Conservation (phyloP, 129 eudicot species). For the Heracleum sosnowskyi region DNA sequence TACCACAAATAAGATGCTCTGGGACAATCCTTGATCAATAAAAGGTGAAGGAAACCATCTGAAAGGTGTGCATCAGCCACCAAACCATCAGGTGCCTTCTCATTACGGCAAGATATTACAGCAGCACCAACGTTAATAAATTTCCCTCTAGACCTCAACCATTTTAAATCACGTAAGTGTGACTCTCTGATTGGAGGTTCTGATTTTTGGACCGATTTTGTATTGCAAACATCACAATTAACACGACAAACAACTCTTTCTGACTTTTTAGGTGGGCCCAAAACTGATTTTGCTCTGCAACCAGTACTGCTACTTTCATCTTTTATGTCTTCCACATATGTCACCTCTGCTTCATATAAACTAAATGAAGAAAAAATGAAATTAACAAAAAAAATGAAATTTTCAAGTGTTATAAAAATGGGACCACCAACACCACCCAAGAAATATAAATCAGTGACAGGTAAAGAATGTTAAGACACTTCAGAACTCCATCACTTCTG, state of each 20-base stretch:
- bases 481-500: neutral
- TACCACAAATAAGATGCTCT: slow-evolving; percentile 82
- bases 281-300: slow-evolving; percentile 23
- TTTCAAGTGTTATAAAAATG: neutral
- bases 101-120: slow-evolving; percentile 94
- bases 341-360: slow-evolving; percentile 86
- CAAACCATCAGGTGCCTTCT: slow-evolving; percentile 95
- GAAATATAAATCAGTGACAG: neutral
- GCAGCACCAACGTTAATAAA: slow-evolving; percentile 95
- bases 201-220: slow-evolving; percentile 1
- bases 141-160: slow-evolving; percentile 67
- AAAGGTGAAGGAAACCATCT: slow-evolving; percentile 88
- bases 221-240: slow-evolving; percentile 61
- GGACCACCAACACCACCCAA: neutral
- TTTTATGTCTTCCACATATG: slow-evolving; percentile 56
- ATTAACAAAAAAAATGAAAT: neutral
- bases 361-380: slow-evolving; percentile 22
- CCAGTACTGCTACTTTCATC: slow-evolving; percentile 36
- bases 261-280: slow-evolving; percentile 39
- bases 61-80: slow-evolving; percentile 97
- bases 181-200: slow-evolving; percentile 17
- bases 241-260: slow-evolving; percentile 61
- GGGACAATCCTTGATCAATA: slow-evolving; percentile 84
- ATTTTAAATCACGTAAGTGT: slow-evolving; percentile 42
- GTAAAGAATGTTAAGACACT: neutral